Evolutionary conservation across 2,329 filamentous ascomycete species (phyloP).

Genomic region (Fusarium protoensiforme): DNA sequence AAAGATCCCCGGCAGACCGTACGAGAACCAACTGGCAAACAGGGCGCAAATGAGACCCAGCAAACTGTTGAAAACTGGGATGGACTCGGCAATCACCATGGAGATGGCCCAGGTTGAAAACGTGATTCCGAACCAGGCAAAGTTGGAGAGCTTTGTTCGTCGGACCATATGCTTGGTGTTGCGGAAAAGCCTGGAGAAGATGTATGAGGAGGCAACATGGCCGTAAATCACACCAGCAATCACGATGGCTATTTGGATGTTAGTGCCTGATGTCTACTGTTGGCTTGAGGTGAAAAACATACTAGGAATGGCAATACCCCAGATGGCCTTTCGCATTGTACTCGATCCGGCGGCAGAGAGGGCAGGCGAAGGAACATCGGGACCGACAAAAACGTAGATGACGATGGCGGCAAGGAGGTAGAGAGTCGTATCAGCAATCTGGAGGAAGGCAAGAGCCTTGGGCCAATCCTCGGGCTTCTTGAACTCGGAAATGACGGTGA

Average conservation of each 20-base stretch:
- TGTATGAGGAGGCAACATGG: conserved; percentile 73
- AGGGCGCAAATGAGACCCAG: conserved; percentile 71
- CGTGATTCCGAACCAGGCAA: conserved; percentile 69
- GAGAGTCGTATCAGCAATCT: conserved; percentile 67
- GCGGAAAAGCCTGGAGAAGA: conserved; percentile 72
- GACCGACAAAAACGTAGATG: conserved; percentile 75
- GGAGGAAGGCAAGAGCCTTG: conserved; percentile 62
- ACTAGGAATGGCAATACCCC: conserved; percentile 71
- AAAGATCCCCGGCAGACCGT: conserved; percentile 58
- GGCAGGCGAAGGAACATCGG: conserved; percentile 71
- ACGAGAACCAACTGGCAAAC: conserved; percentile 76
- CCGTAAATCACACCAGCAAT: conserved; percentile 78
- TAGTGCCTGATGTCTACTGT: neutral
- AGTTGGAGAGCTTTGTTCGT: conserved; percentile 60
- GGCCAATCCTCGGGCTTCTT: conserved; percentile 61
- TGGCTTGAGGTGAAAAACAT: neutral
- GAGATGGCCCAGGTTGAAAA: conserved; percentile 67
- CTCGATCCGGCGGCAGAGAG: conserved; percentile 67
- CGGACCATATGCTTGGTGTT: conserved; percentile 66
- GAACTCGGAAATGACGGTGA: conserved; percentile 73
- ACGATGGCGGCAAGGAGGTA: conserved; percentile 74
- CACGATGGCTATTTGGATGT: conserved; percentile 58
- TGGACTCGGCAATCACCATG: conserved; percentile 75
- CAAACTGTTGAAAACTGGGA: conserved; percentile 75
- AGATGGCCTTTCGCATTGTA: conserved; percentile 71